These are phyloP conservation scores for Citrus glauca DNA, from an alignment of 345 rosid species.

Conservation along the genomic window DNA sequence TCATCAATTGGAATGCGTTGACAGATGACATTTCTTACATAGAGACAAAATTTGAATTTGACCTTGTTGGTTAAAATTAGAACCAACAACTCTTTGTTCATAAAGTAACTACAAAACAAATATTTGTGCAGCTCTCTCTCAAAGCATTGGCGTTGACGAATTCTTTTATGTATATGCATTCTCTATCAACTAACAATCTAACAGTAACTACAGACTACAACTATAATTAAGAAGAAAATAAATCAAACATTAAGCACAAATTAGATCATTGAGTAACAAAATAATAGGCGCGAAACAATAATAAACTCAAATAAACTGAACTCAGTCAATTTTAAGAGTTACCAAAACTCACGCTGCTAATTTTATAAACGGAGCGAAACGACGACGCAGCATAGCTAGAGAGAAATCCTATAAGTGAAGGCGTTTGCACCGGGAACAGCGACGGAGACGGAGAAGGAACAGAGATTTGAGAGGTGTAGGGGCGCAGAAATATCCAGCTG, in stretches of 20 bases:
- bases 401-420: neutral
- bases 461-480: constrained; percentile 3
- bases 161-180: too few species aligned
- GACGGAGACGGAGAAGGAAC: neutral
- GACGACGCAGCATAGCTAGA: constrained; percentile 13
- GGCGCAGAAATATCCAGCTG: constrained; percentile 15
- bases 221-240: neutral
- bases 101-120: neutral
- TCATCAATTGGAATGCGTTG: neutral
- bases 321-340: neutral
- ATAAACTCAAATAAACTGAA: neutral
- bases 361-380: neutral
- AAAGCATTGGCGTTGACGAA: neutral
- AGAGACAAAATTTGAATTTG: neutral
- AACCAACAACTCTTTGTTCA: neutral
- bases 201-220: neutral
- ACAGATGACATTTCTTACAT: neutral
- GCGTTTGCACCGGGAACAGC: constrained; percentile 1
- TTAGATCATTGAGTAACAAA: neutral
- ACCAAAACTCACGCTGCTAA: constrained; percentile 29
- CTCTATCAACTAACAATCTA: neutral
- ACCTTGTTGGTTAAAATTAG: neutral
- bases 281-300: neutral
- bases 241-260: neutral
- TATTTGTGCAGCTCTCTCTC: neutral